Evolutionary conservation across 2,329 filamentous ascomycete species (phyloP).

Genomic region (Aspergillus pseudoglaucus): DNA sequence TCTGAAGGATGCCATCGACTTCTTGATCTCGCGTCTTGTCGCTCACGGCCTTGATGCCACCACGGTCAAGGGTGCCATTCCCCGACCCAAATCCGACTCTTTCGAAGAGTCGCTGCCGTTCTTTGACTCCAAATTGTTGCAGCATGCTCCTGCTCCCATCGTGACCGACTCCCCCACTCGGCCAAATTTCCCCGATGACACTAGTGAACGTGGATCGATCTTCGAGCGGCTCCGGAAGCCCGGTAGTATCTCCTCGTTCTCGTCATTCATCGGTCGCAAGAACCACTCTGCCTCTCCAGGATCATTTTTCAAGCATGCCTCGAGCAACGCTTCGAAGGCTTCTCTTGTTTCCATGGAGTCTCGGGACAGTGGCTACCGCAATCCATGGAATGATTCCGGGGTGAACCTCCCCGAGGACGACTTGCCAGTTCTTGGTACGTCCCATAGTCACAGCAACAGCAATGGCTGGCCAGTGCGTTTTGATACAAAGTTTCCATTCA

Average conservation of each 20-base stretch:
- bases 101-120: constrained; percentile 96
- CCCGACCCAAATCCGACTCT: constrained; percentile 96
- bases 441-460: constrained; percentile 58
- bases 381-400: constrained; percentile 96
- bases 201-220: constrained; percentile 71
- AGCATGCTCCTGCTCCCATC: constrained; percentile 76
- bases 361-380: constrained; percentile 87
- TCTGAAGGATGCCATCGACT: constrained; percentile 92
- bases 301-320: constrained; percentile 87
- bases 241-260: constrained; percentile 87
- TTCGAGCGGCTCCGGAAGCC: constrained; percentile 93
- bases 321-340: constrained; percentile 83
- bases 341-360: constrained; percentile 95
- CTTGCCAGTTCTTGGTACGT: constrained; percentile 44
- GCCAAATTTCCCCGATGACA: constrained; percentile 73
- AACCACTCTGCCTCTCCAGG: constrained; percentile 81
- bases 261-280: constrained; percentile 95
- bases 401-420: constrained; percentile 92
- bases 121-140: constrained; percentile 93
- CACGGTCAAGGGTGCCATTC: constrained; percentile 87
- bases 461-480: constrained; percentile 47
- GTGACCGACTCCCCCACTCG: constrained; percentile 85
- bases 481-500: constrained; percentile 62
- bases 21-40: constrained; percentile 77
- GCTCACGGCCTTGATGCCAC: constrained; percentile 81